Conservation (phyloP, 2,329 filamentous ascomycete species). For the Geosmithia putterillii region DNA sequence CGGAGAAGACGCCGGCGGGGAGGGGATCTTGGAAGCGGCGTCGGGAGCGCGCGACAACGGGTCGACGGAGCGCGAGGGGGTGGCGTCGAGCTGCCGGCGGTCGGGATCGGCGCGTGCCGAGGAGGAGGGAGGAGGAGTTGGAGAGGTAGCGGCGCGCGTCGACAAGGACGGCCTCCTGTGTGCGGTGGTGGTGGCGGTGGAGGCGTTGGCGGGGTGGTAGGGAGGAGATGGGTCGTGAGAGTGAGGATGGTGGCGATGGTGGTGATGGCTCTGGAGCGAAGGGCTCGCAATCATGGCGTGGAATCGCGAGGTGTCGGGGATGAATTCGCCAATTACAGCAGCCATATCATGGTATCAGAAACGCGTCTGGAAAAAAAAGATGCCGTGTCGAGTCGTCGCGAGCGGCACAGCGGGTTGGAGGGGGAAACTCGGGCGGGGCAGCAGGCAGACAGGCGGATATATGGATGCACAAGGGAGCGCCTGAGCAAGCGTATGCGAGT, state of each 20-base stretch:
- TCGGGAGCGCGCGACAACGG: slow-evolving; percentile 15
- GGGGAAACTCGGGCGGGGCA: background rate
- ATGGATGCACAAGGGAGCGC: too few species aligned
- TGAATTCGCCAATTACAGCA: slow-evolving; percentile 57
- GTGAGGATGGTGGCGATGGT: slow-evolving; percentile 14
- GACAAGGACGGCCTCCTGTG: slow-evolving; percentile 3
- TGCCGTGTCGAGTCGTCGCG: background rate
- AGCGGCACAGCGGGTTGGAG: background rate
- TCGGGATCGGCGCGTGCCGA: slow-evolving; percentile 1
- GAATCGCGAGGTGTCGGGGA: slow-evolving; percentile 59
- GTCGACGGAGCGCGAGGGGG: background rate
- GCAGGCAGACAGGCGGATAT: background rate
- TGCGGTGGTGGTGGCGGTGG: slow-evolving; percentile 2
- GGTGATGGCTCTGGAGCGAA: slow-evolving; percentile 31
- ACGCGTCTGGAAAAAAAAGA: background rate
- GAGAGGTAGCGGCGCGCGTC: slow-evolving; percentile 11
- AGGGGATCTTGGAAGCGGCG: slow-evolving; percentile 36
- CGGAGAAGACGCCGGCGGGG: slow-evolving; percentile 41
- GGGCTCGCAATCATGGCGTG: slow-evolving; percentile 53
- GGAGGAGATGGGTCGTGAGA: slow-evolving; percentile 15
- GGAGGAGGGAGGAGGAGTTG: slow-evolving; percentile 8
- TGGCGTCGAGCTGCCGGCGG: slow-evolving; percentile 4
- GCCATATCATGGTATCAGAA: slow-evolving; percentile 47
- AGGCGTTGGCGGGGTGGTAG: slow-evolving; percentile 8
- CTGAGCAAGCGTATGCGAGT: too few species aligned